phyloP scores from a whole-genome alignment of 2,329 filamentous ascomycete genomes.

The Ustulina deusta region DNA sequence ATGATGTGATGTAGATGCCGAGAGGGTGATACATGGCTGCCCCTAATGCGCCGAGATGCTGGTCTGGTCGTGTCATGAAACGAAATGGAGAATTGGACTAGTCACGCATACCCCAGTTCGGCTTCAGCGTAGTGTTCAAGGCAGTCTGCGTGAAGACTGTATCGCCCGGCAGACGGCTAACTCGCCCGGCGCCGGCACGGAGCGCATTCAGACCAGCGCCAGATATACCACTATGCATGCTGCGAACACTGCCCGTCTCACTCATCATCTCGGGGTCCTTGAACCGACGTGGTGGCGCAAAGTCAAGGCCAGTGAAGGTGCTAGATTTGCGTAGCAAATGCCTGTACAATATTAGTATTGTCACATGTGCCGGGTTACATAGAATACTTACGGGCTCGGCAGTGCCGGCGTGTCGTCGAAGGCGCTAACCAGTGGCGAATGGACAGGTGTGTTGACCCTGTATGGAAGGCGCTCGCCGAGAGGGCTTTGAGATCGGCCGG shows the following conservation, averaged over 20 bases:
- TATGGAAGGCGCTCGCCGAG: conserved; percentile 77
- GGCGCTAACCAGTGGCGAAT: conserved; percentile 82
- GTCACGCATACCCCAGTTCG: conserved; percentile 66
- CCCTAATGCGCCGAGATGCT: conserved; percentile 32
- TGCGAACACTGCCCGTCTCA: conserved; percentile 75
- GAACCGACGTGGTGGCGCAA: conserved; percentile 82
- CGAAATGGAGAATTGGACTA: conserved; percentile 32
- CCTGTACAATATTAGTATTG: conserved; percentile 57
- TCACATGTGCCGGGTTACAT: background rate
- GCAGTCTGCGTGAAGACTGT: conserved; percentile 82
- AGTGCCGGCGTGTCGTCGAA: conserved; percentile 89
- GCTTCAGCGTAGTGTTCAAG: conserved; percentile 70
- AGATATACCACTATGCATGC: conserved; percentile 83
- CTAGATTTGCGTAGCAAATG: conserved; percentile 80
- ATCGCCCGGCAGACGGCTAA: conserved; percentile 85
- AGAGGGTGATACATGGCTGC: conserved; percentile 27
- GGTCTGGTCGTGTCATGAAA: conserved; percentile 37
- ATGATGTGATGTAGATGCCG: conserved; percentile 37
- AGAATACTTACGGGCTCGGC: conserved; percentile 85
- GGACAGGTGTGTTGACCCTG: conserved; percentile 76
- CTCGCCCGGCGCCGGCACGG: conserved; percentile 84
- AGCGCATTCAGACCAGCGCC: conserved; percentile 76
- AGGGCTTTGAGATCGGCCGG: conserved; percentile 75
- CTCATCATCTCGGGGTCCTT: conserved; percentile 71
- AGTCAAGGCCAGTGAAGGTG: conserved; percentile 84